These are phyloP conservation scores for Coprinopsis strossmayeri DNA, from an alignment of 768 basidiomycete species.

Conservation along the genomic window DNA sequence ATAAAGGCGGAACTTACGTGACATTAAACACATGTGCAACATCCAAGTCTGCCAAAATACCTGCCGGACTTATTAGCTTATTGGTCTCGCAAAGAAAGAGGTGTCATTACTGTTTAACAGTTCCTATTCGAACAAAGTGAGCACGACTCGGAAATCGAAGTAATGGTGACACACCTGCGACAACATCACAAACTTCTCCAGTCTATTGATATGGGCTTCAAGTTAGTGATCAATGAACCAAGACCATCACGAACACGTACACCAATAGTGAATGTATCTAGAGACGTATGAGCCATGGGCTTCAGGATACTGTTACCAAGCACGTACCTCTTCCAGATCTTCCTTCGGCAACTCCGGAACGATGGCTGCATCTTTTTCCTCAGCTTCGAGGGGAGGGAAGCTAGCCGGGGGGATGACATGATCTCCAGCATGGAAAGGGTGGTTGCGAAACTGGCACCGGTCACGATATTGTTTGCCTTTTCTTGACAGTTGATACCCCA, in stretches of 20 bases:
- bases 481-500: constrained; percentile 28
- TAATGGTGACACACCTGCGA: constrained; percentile 24
- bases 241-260: constrained; percentile 34
- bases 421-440: constrained; percentile 24
- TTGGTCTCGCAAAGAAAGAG: neutral
- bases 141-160: neutral
- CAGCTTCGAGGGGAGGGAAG: constrained; percentile 34
- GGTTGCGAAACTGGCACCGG: constrained; percentile 38
- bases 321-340: constrained; percentile 42
- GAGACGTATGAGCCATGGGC: no score
- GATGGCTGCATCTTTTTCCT: constrained; percentile 14
- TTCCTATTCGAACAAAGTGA: constrained; percentile 11
- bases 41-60: constrained; percentile 46
- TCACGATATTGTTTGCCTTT: constrained; percentile 45
- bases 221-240: neutral
- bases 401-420: constrained; percentile 43
- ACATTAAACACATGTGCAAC: constrained; percentile 37
- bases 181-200: constrained; percentile 42
- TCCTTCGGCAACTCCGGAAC: constrained; percentile 32
- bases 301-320: neutral
- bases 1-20: constrained; percentile 24
- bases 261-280: constrained; percentile 57
- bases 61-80: constrained; percentile 19
- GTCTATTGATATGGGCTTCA: constrained; percentile 17
- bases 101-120: constrained; percentile 18